These are phyloP conservation scores for Ceratocystis harringtonii DNA, from an alignment of 2,329 filamentous ascomycete genomes.

Conservation along the genomic window DNA sequence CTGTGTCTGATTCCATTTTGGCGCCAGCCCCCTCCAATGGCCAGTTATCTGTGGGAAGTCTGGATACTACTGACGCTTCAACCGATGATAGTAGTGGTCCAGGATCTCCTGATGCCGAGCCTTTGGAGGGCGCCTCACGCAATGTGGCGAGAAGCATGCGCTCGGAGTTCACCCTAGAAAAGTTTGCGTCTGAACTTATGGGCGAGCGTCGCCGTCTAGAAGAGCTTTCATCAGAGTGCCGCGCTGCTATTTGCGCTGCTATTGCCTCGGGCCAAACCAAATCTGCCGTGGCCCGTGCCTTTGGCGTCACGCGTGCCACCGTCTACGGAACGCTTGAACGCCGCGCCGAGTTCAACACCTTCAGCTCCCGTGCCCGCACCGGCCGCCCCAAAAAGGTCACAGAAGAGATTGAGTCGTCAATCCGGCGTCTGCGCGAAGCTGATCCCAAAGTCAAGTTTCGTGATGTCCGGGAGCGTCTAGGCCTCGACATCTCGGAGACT, in stretches of 20 bases:
- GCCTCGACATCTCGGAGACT: conserved; percentile 16
- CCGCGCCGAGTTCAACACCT: conserved; percentile 16
- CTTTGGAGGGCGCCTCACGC: conserved; percentile 8
- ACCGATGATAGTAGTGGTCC: conserved; percentile 13
- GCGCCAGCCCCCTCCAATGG: background rate
- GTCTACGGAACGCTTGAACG: conserved; percentile 17
- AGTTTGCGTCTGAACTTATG: conserved; percentile 16
- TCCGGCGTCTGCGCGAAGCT: conserved; percentile 9
- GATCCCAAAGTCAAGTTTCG: conserved; percentile 16
- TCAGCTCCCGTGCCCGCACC: conserved; percentile 14
- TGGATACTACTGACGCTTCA: conserved; percentile 10
- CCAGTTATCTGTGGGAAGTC: conserved; percentile 1
- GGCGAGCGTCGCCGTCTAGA: conserved; percentile 15
- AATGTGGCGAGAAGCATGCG: conserved; percentile 3
- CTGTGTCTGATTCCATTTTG: background rate
- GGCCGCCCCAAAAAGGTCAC: conserved; percentile 17
- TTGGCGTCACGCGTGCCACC: conserved; percentile 17
- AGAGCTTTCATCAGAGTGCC: conserved; percentile 16
- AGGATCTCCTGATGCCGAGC: background rate
- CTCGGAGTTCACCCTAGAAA: conserved; percentile 11
- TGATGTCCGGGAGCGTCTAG: conserved; percentile 14
- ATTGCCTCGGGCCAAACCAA: conserved; percentile 16
- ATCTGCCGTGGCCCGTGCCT: conserved; percentile 17
- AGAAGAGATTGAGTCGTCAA: conserved; percentile 10
- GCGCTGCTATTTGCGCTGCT: conserved; percentile 17